phyloP scores from a whole-genome alignment of 73 alveolate genomes.

The Effrenium voratum region DNA sequence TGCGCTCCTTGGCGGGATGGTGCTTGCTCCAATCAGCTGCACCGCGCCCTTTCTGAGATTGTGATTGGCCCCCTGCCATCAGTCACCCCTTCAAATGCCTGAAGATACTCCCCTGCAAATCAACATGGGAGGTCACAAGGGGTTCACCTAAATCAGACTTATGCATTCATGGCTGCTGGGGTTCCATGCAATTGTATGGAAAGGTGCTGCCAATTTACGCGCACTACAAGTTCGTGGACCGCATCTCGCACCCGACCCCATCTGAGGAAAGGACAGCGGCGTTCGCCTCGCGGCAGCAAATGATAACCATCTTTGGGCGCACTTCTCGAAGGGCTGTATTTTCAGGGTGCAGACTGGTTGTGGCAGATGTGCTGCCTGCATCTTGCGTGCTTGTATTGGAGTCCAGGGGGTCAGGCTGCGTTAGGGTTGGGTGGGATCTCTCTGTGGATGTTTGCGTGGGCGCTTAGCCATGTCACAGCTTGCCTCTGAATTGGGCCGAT shows the following conservation, averaged over 20 bases:
- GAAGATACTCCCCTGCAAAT: not conserved
- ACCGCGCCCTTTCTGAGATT: not conserved
- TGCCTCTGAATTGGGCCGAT: too few relatives aligned
- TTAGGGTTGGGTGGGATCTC: not conserved
- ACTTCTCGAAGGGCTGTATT: not conserved
- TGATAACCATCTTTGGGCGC: not conserved
- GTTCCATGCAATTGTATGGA: not conserved
- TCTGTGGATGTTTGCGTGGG: not conserved
- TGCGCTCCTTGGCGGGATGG: not conserved
- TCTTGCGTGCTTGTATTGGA: not conserved
- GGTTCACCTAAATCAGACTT: not conserved
- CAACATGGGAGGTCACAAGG: not conserved
- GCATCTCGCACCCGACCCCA: constrained; percentile 41
- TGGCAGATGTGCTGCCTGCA: not conserved
- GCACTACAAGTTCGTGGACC: constrained; percentile 51
- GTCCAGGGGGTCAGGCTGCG: not conserved
- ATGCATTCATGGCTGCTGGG: not conserved
- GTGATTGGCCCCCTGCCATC: not conserved
- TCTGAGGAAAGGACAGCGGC: constrained; percentile 51
- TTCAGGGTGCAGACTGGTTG: not conserved
- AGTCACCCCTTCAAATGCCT: not conserved
- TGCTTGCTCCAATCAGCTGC: not conserved
- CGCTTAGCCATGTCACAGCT: too few relatives aligned
- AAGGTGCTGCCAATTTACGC: constrained; percentile 55
- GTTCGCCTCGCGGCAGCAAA: not conserved